phyloP scores from a whole-genome alignment of 108 stramenopile species.

The Fragilariopsis cylindrus region DNA sequence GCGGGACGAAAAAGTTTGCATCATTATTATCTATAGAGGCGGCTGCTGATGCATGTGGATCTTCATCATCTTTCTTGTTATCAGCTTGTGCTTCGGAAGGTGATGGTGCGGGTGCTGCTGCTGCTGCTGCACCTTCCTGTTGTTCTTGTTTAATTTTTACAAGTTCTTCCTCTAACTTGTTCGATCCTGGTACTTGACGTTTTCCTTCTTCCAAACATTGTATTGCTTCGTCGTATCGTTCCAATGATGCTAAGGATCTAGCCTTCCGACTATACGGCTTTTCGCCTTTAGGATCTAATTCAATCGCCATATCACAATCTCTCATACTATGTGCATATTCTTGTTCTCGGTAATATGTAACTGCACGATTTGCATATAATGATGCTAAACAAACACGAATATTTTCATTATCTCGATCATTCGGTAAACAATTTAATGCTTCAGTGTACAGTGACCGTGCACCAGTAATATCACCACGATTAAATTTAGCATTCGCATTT shows the following conservation, averaged over 20 bases:
- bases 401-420: slow-evolving; percentile 26
- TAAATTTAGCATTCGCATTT: slow-evolving; percentile 46
- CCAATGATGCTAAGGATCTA: slow-evolving; percentile 28
- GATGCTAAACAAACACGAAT: slow-evolving; percentile 35
- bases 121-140: slow-evolving; percentile 9
- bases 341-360: slow-evolving; percentile 49
- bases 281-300: slow-evolving; percentile 39
- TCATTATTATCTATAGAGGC: background rate
- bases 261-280: slow-evolving; percentile 62
- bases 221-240: slow-evolving; percentile 40
- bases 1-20: slow-evolving; percentile 28
- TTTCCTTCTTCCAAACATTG: slow-evolving; percentile 26
- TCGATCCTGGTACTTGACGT: slow-evolving; percentile 16
- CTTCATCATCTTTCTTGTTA: background rate
- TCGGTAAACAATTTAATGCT: slow-evolving; percentile 29
- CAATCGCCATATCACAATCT: slow-evolving; percentile 55
- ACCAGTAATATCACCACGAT: slow-evolving; percentile 37
- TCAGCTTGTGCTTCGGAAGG: background rate
- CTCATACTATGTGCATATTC: slow-evolving; percentile 40
- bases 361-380: slow-evolving; percentile 53
- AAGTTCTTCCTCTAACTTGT: slow-evolving; percentile 33
- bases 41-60: background rate
- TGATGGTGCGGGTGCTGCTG: background rate
- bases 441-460: slow-evolving; percentile 40
- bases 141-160: slow-evolving; percentile 17